Evolutionary conservation across 2,329 filamentous ascomycete species (phyloP).

Genomic region (Fonsecaea pugnacius): DNA sequence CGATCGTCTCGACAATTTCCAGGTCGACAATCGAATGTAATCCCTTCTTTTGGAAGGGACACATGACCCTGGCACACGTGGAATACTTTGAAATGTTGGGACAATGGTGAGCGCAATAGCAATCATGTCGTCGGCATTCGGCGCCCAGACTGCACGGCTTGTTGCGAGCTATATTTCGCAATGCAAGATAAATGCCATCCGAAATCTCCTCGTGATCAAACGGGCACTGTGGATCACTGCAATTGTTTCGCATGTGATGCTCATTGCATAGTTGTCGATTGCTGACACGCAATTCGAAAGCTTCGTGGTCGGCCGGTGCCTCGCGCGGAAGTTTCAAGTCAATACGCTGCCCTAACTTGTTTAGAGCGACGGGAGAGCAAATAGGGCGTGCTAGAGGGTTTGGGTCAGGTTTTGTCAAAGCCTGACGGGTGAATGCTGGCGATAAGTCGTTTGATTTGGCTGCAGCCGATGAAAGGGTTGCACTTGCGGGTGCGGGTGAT

Average conservation of each 20-base stretch:
- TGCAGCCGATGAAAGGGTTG: background rate
- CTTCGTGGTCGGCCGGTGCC: conserved; percentile 21
- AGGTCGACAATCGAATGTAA: conserved; percentile 26
- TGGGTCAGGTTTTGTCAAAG: conserved; percentile 20
- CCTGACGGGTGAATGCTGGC: conserved; percentile 15
- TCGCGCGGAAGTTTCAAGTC: conserved; percentile 30
- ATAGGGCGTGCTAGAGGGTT: conserved; percentile 26
- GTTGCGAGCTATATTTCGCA: conserved; percentile 52
- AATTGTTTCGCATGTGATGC: conserved; percentile 29
- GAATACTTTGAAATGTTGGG: conserved; percentile 25
- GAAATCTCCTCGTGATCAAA: conserved; percentile 55
- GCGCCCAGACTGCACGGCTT: conserved; percentile 49
- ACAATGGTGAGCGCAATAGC: conserved; percentile 51
- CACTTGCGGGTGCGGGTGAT: conserved; percentile 11
- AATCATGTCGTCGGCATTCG: conserved; percentile 50
- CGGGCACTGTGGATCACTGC: conserved; percentile 41
- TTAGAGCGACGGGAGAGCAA: conserved; percentile 26
- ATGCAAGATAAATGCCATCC: conserved; percentile 45
- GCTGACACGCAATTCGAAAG: conserved; percentile 21
- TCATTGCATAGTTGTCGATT: conserved; percentile 32
- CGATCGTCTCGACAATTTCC: conserved; percentile 23
- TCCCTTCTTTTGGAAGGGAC: conserved; percentile 20
- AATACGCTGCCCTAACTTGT: conserved; percentile 29
- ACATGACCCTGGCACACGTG: conserved; percentile 21
- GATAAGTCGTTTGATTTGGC: conserved; percentile 13